Evolutionary conservation across 768 basidiomycete genomes (phyloP).

Genomic region (Phaeolepiota aurea): DNA sequence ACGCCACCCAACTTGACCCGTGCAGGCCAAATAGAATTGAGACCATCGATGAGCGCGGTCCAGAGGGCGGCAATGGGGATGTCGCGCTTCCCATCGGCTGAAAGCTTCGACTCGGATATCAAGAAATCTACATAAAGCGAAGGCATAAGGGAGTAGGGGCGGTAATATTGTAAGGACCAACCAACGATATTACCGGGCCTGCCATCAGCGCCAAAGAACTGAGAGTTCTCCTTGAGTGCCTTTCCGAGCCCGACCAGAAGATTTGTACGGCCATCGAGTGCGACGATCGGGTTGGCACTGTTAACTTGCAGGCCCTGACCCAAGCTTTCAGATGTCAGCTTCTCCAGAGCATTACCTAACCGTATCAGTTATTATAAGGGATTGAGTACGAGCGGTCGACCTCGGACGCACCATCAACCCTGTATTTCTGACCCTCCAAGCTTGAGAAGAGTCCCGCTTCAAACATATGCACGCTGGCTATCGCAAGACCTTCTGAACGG

Average conservation of each 20-base stretch:
- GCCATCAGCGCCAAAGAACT: conserved; percentile 66
- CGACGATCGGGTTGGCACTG: conserved; percentile 77
- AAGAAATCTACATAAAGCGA: conserved; percentile 56
- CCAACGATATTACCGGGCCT: conserved; percentile 82
- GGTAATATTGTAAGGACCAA: conserved; percentile 15
- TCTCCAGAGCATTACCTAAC: conserved; percentile 67
- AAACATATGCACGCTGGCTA: conserved; percentile 92
- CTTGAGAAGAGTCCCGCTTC: conserved; percentile 74
- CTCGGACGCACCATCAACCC: conserved; percentile 80
- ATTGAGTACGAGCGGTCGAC: no score
- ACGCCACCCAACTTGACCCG: conserved; percentile 60
- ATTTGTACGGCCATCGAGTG: conserved; percentile 77
- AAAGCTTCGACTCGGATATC: conserved; percentile 39
- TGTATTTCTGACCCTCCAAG: conserved; percentile 46
- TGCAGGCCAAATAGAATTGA: conserved; percentile 87
- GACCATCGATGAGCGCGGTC: conserved; percentile 71
- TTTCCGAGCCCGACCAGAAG: conserved; percentile 66
- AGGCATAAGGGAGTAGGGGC: conserved; percentile 1
- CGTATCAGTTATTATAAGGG: no score
- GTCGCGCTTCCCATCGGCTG: conserved; percentile 24
- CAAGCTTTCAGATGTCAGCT: conserved; percentile 51
- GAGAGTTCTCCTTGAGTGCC: conserved; percentile 56
- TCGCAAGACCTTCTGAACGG: conserved; percentile 78
- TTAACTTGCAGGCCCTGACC: conserved; percentile 74
- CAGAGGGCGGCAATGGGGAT: conserved; percentile 76